A percentile compares a stretch with the other conserved stretches of the same genome.
Evolutionary conservation across 164 flowering plant genomes (phyloP).

Genomic region (Magnolia kwangsiensis): DNA sequence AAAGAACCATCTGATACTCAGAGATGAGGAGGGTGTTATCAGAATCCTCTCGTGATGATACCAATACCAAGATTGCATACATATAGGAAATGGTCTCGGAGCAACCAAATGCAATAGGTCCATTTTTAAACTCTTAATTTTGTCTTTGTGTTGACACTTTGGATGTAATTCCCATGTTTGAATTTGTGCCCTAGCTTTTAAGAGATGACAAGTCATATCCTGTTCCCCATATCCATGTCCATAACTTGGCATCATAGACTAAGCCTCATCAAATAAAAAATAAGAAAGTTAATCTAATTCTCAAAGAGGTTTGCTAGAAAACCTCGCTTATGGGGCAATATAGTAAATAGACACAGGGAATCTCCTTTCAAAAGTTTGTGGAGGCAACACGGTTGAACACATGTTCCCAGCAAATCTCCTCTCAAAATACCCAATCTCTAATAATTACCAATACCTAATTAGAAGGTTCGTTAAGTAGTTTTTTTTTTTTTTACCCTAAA

Average conservation of each 20-base stretch:
- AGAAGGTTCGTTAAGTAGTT: too few species aligned
- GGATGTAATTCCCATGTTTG: neutral
- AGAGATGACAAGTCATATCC: neutral
- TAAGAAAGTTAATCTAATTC: too few species aligned
- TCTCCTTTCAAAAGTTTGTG: neutral
- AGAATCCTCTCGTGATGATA: too few species aligned
- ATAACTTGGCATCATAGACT: neutral
- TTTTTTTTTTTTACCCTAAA: neutral
- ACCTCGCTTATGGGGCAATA: neutral
- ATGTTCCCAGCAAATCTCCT: too few species aligned
- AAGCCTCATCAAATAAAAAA: too few species aligned
- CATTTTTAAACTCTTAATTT: neutral
- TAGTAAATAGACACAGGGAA: neutral
- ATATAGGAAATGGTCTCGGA: too few species aligned
- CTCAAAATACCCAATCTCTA: too few species aligned
- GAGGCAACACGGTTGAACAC: neutral
- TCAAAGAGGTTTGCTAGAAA: neutral
- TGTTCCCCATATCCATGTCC: neutral
- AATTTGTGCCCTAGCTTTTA: neutral
- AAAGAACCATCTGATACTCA: too few species aligned
- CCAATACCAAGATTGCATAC: too few species aligned
- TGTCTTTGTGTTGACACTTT: neutral
- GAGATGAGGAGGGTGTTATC: too few species aligned
- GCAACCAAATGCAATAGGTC: neutral
- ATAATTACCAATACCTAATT: too few species aligned